Percentiles rank a stretch among this genome's conserved stretches.
phyloP scores from a whole-genome alignment of 768 basidiomycete species.

The Jaapia argillacea region DNA sequence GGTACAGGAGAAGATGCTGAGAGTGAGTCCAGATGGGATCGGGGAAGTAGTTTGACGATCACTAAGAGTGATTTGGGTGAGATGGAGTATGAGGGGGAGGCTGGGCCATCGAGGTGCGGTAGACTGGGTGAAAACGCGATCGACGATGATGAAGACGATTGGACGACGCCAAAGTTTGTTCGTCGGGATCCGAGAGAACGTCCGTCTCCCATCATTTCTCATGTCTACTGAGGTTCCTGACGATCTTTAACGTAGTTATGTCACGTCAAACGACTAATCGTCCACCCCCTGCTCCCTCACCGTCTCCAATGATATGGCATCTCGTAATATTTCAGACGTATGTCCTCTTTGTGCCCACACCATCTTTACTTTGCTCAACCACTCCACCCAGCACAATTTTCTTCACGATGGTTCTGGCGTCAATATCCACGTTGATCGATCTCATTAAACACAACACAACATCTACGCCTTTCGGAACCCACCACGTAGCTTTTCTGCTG shows the following conservation, averaged over 20 bases:
- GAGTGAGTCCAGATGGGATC: background rate
- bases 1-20: background rate
- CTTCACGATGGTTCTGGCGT: constrained; percentile 32
- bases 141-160: background rate
- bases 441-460: constrained; percentile 23
- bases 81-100: background rate
- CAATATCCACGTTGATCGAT: constrained; percentile 43
- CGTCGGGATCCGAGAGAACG: background rate
- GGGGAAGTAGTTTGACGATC: background rate
- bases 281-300: background rate
- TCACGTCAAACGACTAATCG: background rate
- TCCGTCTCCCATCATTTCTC: background rate
- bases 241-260: background rate
- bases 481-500: constrained; percentile 51
- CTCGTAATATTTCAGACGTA: background rate
- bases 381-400: constrained; percentile 15
- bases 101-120: background rate
- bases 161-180: background rate
- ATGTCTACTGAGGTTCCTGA: background rate
- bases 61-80: background rate
- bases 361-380: background rate
- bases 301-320: background rate
- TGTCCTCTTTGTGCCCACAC: background rate
- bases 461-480: constrained; percentile 52
- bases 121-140: background rate